A percentile compares a stretch with the other conserved stretches of the same genome.
These are phyloP conservation scores for Paraconiothyrium sp. DNA, from an alignment of 2,329 filamentous ascomycete genomes.

Conservation along the genomic window DNA sequence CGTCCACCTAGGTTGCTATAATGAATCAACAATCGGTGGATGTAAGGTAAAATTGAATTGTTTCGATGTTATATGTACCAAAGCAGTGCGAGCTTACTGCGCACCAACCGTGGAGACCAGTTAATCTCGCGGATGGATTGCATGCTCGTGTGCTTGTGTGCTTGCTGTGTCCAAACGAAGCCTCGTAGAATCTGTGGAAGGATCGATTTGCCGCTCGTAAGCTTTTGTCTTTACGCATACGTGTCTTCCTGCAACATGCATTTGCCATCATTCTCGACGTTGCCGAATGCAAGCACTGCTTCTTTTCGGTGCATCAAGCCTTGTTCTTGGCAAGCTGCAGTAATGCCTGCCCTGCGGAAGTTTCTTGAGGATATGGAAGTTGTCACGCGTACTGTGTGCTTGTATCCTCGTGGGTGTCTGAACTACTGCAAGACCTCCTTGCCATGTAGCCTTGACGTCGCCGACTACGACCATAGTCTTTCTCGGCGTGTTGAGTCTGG, in stretches of 20 bases:
- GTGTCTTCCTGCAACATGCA: neutral
- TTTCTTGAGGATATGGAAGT: neutral
- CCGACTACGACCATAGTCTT: neutral
- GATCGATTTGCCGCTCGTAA: neutral
- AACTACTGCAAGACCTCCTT: neutral
- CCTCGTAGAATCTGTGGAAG: neutral
- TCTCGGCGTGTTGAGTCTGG: neutral
- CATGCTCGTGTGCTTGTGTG: neutral
- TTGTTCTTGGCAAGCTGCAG: neutral
- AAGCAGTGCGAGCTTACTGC: neutral
- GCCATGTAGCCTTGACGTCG: neutral
- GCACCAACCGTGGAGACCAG: neutral
- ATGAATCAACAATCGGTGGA: too few relatives aligned
- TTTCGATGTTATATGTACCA: neutral
- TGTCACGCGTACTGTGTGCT: neutral
- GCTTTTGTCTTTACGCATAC: neutral
- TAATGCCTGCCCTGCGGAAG: neutral
- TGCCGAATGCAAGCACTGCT: neutral
- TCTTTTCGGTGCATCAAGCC: neutral
- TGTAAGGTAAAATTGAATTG: too few relatives aligned
- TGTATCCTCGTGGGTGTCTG: too few relatives aligned
- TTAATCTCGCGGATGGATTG: neutral
- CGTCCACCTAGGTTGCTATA: too few relatives aligned
- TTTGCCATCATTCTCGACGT: neutral
- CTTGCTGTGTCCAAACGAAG: neutral